These are phyloP conservation scores for Fusarium sp. DNA, from an alignment of 2,329 filamentous ascomycete genomes.

Conservation along the genomic window DNA sequence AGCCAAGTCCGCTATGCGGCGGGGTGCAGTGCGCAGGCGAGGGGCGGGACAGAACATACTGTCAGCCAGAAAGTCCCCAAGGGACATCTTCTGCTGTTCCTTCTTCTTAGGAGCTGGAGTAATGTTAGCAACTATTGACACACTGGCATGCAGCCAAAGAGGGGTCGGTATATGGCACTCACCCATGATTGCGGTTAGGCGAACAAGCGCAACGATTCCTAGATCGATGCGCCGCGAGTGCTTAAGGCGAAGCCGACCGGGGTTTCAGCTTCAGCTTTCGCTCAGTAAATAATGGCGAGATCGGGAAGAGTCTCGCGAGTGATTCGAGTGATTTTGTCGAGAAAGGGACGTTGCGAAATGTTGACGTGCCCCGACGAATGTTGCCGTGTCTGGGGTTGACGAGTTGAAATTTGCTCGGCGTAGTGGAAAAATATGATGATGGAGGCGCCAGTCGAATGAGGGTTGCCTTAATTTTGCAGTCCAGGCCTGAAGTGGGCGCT, in stretches of 20 bases:
- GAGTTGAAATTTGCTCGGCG: conserved; percentile 60
- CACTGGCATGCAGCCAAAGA: conserved; percentile 6
- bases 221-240: conserved; percentile 55
- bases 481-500: conserved; percentile 57
- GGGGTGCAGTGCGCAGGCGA: conserved; percentile 48
- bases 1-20: conserved; percentile 39
- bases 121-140: conserved; percentile 24
- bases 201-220: conserved; percentile 61
- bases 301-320: conserved; percentile 16
- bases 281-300: conserved; percentile 27
- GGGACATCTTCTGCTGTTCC: conserved; percentile 95
- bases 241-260: conserved; percentile 49
- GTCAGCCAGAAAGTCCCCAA: conserved; percentile 94
- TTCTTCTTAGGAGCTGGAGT: conserved; percentile 87
- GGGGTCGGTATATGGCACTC: conserved; percentile 49
- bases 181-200: conserved; percentile 72
- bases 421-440: conserved; percentile 54
- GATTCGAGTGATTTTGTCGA: conserved; percentile 23
- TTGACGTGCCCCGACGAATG: conserved; percentile 54
- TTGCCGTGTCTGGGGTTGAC: conserved; percentile 58
- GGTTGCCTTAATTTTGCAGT: conserved; percentile 60
- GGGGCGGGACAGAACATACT: conserved; percentile 68
- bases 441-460: conserved; percentile 52
- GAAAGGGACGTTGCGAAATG: conserved; percentile 44
- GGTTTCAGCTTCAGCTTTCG: conserved; percentile 49